These are phyloP conservation scores for Lentinula boryana DNA, from an alignment of 768 basidiomycete genomes.

Conservation along the genomic window DNA sequence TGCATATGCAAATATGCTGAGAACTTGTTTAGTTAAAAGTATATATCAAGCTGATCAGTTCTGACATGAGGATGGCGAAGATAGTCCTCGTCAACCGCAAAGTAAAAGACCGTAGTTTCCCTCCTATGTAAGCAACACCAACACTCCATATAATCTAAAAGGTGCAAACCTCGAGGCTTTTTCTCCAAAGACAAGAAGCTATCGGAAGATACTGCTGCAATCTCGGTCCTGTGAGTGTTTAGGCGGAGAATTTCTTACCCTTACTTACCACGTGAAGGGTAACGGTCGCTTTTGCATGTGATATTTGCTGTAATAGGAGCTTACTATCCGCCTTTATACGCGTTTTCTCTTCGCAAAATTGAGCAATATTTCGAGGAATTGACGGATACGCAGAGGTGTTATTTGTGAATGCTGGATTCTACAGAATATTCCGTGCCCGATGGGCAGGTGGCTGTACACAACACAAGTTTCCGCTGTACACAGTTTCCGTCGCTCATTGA, in stretches of 20 bases:
- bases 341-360: background rate
- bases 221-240: background rate
- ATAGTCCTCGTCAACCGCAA: too few relatives aligned
- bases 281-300: background rate
- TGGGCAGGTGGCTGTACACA: background rate
- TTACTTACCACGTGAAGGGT: background rate
- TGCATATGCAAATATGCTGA: too few relatives aligned
- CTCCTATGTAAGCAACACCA: too few relatives aligned
- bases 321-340: background rate
- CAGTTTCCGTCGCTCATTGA: background rate
- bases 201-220: too few relatives aligned
- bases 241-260: background rate
- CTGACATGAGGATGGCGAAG: too few relatives aligned
- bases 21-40: too few relatives aligned
- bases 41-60: too few relatives aligned
- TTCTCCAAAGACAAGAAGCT: too few relatives aligned
- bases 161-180: too few relatives aligned
- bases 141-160: too few relatives aligned
- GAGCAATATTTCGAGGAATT: background rate
- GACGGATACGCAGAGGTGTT: too few relatives aligned
- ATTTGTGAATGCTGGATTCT: background rate
- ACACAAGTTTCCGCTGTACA: background rate
- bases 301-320: background rate
- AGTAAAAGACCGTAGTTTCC: too few relatives aligned
- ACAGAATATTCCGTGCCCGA: background rate